Evolutionary conservation across 345 rosid species (phyloP), one percentile per base, ranked within the genome.

Genomic region (Brassica napus): DNA sequence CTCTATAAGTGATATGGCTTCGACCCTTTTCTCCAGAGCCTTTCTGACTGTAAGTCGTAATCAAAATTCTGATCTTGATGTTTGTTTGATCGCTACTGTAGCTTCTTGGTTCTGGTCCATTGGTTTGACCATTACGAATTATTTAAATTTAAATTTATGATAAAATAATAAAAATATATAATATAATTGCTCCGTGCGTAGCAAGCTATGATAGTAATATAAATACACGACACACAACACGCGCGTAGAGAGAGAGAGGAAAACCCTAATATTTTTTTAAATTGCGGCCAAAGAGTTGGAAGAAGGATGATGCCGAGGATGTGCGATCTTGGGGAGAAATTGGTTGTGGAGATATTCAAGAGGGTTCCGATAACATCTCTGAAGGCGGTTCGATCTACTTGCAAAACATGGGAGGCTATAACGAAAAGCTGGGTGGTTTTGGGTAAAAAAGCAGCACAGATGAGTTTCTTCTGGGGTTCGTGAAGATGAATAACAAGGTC

Each of bases 1-100:
- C 75, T 28, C n/a, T n/a, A n/a, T n/a, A n/a, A n/a, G 55, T n/a
- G 26, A 79, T 21, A 89, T 91, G 91, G 91, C 92, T 49, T 83
- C 91, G 9, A 6, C 87, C 26, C 74, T 80, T 82, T 79, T 88
- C 78, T 35, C 86, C 62, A 84, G 87, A 73, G 28, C 77, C 34
- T 74, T 89, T 39, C 47, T 23, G 24, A 23, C 24, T 23, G 24
- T 23, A 23, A 23, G 24, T 23, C 24, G 2, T 23, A 23, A 23
- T 23, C 24, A 23, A 23, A 23, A 23, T 23, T 23, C 24, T 23
- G 24, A 23, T 23, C 24, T 23, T 23, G 24, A 23, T 23, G 24
- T 23, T 23, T 23, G 24, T 23, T 23, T 23, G 24, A 23, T 23
- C 24, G 24, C 24, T 23, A 23, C 24, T 23, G 24, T 23, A 23